Base-by-base conservation (phyloP, 306 rosid genomes). In the Begonia loranthoides region DNA sequence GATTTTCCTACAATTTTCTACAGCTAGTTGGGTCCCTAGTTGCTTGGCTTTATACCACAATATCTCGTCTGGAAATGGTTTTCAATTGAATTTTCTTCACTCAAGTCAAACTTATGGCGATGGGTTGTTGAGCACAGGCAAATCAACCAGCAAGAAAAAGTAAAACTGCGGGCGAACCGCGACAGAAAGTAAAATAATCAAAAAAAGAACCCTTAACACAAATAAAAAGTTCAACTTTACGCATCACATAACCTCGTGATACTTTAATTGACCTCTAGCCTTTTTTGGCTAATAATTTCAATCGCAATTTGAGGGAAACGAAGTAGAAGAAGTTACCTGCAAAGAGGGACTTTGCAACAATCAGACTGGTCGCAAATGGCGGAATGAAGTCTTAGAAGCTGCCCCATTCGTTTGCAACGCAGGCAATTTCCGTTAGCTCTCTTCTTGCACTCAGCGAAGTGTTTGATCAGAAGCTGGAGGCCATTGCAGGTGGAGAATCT, bases 331-430 rank as follows among this genome's bases (percentile, higher is more conserved):
- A n/a, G n/a, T 51, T 62, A 85, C 84, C 95, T 79, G 93, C 99
- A 90, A 5, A 90, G 94, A 57, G 99, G 95, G 54, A 90, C 99
- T 58, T 68, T 76, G 84, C 99, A 90, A 17, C 80, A 75, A 38
- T 84, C 89, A 8, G 77, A 13, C 1, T 70, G 76, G 6, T 82
- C 79, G 49, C 99, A 90, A 50, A 80, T 65, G 17, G 79, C 78
- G 0, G 95, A 76, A 59, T 90, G 99, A 8, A 90, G 82, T 17
- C 82, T 58, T 3, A 90, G 83, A 41, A 90, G 77, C 71, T 90
- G 99, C 95, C 94, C 86, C 99, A 90, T 85, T 13, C 99, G 76
- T 60, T 78, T 86, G 68, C 99, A 90, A 13, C 88, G 78, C 13
- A 46, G 58, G 80, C 99, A 90, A 47, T 85, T 86, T 15, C 87